phyloP scores from a whole-genome alignment of 106 monocot genomes.

The Dioscorea zingiberensis region DNA sequence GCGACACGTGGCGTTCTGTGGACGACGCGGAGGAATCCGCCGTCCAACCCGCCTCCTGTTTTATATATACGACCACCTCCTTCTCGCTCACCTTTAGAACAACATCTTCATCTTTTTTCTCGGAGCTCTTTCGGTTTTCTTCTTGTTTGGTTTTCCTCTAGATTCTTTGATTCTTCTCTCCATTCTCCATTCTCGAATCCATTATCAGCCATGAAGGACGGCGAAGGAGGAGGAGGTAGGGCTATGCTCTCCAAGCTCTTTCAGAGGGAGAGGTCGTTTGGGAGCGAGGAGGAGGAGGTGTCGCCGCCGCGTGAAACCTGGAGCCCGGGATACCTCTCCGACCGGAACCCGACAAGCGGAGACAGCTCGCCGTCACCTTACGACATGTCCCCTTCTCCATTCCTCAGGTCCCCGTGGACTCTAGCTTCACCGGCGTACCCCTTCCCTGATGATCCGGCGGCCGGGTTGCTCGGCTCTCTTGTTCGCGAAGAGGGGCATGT shows the following conservation, averaged over 20 bases:
- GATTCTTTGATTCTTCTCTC: background rate
- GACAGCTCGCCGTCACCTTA: constrained; percentile 17
- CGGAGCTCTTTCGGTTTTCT: constrained; percentile 11
- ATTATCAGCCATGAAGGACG: constrained; percentile 6
- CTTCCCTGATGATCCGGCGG: constrained; percentile 5
- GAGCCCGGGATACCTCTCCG: constrained; percentile 36
- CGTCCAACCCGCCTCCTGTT: no score
- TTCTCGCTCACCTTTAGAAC: background rate
- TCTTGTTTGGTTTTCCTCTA: background rate
- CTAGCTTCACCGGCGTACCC: background rate
- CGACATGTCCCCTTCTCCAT: constrained; percentile 41
- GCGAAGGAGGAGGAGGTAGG: background rate
- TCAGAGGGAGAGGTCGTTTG: background rate
- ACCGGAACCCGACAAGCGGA: constrained; percentile 5
- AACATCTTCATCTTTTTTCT: constrained; percentile 1
- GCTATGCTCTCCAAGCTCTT: constrained; percentile 3
- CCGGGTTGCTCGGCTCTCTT: constrained; percentile 51
- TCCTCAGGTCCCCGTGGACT: constrained; percentile 55
- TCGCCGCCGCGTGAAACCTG: constrained; percentile 5
- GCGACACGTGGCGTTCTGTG: no score
- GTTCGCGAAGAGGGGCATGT: constrained; percentile 69
- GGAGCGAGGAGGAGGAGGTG: constrained; percentile 6
- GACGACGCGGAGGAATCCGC: no score
- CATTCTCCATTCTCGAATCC: background rate
- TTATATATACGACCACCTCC: no score